A percentile compares a stretch with the other conserved stretches of the same genome.
These are phyloP conservation scores for Sistotremastrum niveocremeum DNA, from an alignment of 768 basidiomycete species.

Conservation along the genomic window DNA sequence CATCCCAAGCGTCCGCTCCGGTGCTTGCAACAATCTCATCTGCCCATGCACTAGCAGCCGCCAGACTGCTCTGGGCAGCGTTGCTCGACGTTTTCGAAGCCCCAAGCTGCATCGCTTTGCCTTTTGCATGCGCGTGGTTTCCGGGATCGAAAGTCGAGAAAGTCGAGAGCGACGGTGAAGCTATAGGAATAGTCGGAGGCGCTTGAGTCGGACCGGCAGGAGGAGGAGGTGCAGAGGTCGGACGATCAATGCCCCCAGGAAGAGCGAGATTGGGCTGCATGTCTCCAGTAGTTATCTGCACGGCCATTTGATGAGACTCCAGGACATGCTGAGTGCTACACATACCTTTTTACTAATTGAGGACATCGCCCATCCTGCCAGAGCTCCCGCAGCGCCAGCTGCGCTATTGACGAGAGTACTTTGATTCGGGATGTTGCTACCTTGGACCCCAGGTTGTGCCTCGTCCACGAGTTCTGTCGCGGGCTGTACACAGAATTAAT, in stretches of 20 bases:
- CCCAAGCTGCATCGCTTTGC: slow-evolving; percentile 61
- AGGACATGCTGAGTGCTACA: not conserved
- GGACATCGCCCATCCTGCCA: slow-evolving; percentile 95
- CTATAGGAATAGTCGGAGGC: not conserved
- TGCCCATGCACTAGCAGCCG: slow-evolving; percentile 32
- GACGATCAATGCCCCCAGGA: slow-evolving; percentile 22
- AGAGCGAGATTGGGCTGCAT: slow-evolving; percentile 52
- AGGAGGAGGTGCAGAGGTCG: slow-evolving; percentile 29
- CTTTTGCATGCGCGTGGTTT: slow-evolving; percentile 17
- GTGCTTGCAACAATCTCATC: slow-evolving; percentile 41
- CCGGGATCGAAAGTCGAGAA: slow-evolving; percentile 3
- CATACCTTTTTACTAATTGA: slow-evolving; percentile 72
- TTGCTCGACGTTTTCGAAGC: slow-evolving; percentile 31
- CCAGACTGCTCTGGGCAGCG: slow-evolving; percentile 24
- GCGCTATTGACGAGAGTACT: slow-evolving; percentile 67
- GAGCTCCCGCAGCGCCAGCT: slow-evolving; percentile 78
- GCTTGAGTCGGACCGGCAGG: slow-evolving; percentile 10
- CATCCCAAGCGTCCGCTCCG: slow-evolving; percentile 46
- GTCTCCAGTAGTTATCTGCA: slow-evolving; percentile 57
- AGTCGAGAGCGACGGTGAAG: slow-evolving; percentile 8
- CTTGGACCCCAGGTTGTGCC: slow-evolving; percentile 13
- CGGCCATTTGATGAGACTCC: slow-evolving; percentile 1
- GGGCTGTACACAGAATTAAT: slow-evolving; percentile 26
- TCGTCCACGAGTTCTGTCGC: slow-evolving; percentile 30
- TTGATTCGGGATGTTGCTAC: slow-evolving; percentile 14